Conservation (phyloP, 2,329 filamentous ascomycete genomes). For the Microascus cirrosus region DNA sequence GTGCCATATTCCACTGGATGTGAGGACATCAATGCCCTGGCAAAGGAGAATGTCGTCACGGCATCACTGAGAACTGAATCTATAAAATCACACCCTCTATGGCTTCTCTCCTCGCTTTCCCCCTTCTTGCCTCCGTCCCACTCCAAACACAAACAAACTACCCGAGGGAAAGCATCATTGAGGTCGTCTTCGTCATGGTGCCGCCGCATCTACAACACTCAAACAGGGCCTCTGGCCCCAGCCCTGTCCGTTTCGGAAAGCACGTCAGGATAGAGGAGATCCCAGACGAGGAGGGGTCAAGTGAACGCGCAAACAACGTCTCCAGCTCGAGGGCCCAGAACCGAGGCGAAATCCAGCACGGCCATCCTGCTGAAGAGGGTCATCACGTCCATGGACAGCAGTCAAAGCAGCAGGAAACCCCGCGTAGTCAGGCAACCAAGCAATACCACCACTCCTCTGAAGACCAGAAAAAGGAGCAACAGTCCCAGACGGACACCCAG, state of each 20-base stretch:
- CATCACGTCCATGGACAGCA: not conserved
- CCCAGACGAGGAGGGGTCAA: not conserved
- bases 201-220: not conserved
- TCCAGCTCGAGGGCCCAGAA: not conserved
- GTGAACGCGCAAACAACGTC: not conserved
- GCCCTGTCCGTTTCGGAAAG: not conserved
- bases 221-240: not conserved
- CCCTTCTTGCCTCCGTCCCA: not conserved
- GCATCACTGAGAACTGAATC: too few species aligned
- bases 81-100: not conserved
- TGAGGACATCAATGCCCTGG: not conserved
- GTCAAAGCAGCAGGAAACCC: not conserved
- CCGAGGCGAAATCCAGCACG: not conserved
- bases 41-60: too few species aligned
- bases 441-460: not conserved
- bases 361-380: not conserved
- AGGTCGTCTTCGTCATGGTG: not conserved
- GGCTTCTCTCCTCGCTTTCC: not conserved
- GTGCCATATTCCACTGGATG: not conserved
- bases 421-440: not conserved
- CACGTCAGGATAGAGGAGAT: not conserved
- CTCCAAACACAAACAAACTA: not conserved
- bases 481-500: not conserved
- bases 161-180: not conserved
- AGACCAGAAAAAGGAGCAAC: not conserved